Conservation (phyloP, 2,329 filamentous ascomycete genomes). For the Cercospora citrullina region DNA sequence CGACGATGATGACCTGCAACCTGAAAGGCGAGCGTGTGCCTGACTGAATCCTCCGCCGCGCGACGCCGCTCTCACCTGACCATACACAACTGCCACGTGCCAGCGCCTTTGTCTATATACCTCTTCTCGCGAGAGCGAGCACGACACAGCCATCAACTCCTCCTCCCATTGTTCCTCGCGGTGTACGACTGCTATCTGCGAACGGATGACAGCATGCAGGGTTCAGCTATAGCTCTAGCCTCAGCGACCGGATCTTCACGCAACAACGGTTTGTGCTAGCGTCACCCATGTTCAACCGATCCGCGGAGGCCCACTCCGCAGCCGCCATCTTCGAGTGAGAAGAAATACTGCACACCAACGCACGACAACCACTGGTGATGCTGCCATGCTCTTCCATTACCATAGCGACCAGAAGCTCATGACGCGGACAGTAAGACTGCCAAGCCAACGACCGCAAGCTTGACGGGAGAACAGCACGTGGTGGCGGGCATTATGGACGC, state of each 20-base stretch:
- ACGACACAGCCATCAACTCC: neutral
- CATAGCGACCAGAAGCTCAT: neutral
- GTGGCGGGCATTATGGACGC: conserved; percentile 14
- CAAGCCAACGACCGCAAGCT: neutral
- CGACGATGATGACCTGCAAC: neutral
- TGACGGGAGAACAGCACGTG: neutral
- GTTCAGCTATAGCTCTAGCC: neutral
- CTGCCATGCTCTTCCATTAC: neutral
- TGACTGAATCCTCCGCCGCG: neutral
- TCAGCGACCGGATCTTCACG: neutral
- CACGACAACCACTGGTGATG: neutral
- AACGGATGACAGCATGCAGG: neutral
- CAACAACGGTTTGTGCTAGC: neutral
- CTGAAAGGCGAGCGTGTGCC: conserved; percentile 1
- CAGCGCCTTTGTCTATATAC: neutral
- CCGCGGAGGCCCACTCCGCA: neutral
- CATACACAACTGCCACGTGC: neutral
- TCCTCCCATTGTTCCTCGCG: neutral
- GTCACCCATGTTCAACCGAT: neutral
- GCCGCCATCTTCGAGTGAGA: neutral
- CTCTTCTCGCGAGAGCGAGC: neutral
- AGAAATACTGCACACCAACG: neutral
- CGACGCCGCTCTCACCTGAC: neutral
- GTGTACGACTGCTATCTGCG: neutral
- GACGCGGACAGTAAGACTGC: neutral